These are phyloP conservation scores for Cunninghamia lanceolata DNA, from an alignment of 75 land plant species.

Conservation along the genomic window DNA sequence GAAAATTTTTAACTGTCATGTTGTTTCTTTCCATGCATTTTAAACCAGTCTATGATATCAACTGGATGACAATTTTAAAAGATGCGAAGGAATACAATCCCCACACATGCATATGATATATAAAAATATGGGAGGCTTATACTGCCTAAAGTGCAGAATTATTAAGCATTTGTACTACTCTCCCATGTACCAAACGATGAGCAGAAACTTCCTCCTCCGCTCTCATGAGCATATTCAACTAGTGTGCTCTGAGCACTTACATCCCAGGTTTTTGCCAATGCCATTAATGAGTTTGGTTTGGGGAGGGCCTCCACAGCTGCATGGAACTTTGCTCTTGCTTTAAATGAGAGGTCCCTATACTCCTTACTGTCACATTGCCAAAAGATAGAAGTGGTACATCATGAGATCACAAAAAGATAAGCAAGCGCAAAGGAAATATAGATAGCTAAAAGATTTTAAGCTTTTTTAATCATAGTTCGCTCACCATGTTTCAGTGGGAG, in stretches of 20 bases:
- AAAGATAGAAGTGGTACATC: not conserved
- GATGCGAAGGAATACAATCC: not conserved
- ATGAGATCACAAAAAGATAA: not conserved
- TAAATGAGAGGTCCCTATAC: conserved; percentile 54
- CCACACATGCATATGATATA: too few relatives aligned
- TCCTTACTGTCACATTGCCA: conserved; percentile 31
- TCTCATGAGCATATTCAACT: conserved; percentile 58
- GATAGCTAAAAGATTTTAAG: not conserved
- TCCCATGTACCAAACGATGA: conserved; percentile 82
- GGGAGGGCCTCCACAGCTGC: conserved; percentile 60
- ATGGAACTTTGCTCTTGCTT: conserved; percentile 58
- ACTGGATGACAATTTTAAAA: not conserved
- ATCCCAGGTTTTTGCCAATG: conserved; percentile 92
- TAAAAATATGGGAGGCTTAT: too few relatives aligned
- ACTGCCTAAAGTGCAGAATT: not conserved
- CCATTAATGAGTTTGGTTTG: conserved; percentile 66
- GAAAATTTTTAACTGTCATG: too few relatives aligned
- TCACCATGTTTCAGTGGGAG: conserved; percentile 66
- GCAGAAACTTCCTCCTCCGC: conserved; percentile 87
- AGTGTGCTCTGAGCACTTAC: conserved; percentile 71
- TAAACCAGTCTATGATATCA: not conserved
- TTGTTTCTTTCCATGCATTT: too few relatives aligned
- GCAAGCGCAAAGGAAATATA: not conserved
- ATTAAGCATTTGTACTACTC: conserved; percentile 39
- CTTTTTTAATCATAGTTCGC: not conserved